Conservation (phyloP, 2,329 filamentous ascomycete species). For the Hypoxylon sp. region DNA sequence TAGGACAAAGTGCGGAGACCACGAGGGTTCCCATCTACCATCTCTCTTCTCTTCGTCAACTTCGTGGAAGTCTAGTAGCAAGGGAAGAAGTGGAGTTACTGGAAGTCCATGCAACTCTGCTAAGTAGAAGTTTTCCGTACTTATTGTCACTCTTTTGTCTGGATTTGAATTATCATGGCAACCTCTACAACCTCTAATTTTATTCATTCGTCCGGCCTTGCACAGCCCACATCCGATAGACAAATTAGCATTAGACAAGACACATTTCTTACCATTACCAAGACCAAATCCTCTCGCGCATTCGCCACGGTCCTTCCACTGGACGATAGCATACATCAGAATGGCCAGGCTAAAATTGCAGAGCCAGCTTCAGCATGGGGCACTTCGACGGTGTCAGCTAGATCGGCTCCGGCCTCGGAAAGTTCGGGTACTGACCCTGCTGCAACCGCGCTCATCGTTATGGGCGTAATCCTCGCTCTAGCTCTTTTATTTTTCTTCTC, state of each 20-base stretch:
- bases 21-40: no score
- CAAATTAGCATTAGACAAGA: slow-evolving; percentile 11
- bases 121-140: no score
- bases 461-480: slow-evolving; percentile 32
- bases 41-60: no score
- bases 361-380: not conserved
- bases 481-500: slow-evolving; percentile 25
- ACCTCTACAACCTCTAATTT: no score
- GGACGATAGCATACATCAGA: slow-evolving; percentile 3
- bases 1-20: no score
- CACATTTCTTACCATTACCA: slow-evolving; percentile 15
- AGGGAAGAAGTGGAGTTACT: no score
- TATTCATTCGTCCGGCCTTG: slow-evolving; percentile 2
- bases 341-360: not conserved
- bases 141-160: no score
- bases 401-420: slow-evolving; percentile 3
- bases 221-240: slow-evolving; percentile 2
- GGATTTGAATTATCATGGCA: no score
- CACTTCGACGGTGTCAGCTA: slow-evolving; percentile 1
- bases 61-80: no score
- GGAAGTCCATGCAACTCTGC: no score
- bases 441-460: slow-evolving; percentile 28
- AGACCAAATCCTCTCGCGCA: slow-evolving; percentile 6
- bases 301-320: slow-evolving; percentile 14
- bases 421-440: slow-evolving; percentile 14